Base-by-base conservation (phyloP, 768 basidiomycete species). In the Collybia mongolica region DNA sequence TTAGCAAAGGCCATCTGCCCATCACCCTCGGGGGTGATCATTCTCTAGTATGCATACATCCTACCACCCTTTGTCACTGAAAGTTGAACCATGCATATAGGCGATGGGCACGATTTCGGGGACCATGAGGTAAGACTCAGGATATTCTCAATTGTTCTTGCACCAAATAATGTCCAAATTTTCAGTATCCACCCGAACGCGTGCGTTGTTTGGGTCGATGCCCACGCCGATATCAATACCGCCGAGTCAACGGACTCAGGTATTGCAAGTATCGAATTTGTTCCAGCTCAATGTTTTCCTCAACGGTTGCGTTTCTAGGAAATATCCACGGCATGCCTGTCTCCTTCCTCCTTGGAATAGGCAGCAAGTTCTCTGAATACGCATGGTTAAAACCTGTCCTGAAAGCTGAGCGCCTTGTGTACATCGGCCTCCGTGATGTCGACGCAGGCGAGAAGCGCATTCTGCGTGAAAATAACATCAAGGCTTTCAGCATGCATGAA, bases 271-370 rank as follows among this genome's bases (percentile, higher is more conserved):
- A 35, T 52, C 37, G 47, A 63, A 61, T 49, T 40, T 14, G n/a
- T 44, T 41, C 20, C 8, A 15, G 35, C 18, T 35, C 14, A 17
- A 17, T 38, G 35, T 9, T 37, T 5, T 36, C 23, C 20, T 44
- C 42, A 35, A 47, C 22, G 54, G 53, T 23, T 48, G 44, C 28
- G 15, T 24, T 17, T 6, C 6, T 63, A 80, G 96, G 96, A 24
- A 98, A 98, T 69, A 86, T 99, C 40, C 97, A 99, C 70, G 97
- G 97, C 54, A 98, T 97, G 88, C 97, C 97, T 18, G 81, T 98
- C 39, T 92, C 97, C 5, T 98, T 98, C 81, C 82, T 99, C 44
- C 69, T 80, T 65, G 91, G 68, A 66, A 80, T 69, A 65, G 87
- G 72, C 22, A 61, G 59, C 52, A 54, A 69, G 49, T 62, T 77